Evolutionary conservation across 2,329 filamentous ascomycete species (phyloP).

Genomic region (Cladosporium halotolerans): DNA sequence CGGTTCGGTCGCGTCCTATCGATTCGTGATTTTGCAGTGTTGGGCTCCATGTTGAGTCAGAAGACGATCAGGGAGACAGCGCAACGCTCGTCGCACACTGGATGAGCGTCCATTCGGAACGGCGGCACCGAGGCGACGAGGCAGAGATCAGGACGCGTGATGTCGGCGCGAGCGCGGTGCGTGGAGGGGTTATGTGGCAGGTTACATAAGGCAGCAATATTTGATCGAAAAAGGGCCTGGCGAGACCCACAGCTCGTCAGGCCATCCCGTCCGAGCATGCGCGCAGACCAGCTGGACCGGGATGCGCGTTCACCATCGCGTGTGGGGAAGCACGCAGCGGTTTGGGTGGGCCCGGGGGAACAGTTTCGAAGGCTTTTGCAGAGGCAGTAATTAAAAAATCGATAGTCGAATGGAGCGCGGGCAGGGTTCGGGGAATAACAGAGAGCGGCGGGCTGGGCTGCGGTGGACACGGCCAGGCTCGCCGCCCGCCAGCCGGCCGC

Average conservation of each 20-base stretch:
- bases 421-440: background rate
- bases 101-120: too few relatives aligned
- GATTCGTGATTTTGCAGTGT: too few relatives aligned
- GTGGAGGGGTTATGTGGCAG: slow-evolving; percentile 7
- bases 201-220: background rate
- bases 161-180: background rate
- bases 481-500: background rate
- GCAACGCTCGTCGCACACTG: too few relatives aligned
- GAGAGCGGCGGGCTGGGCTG: background rate
- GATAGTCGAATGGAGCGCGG: background rate
- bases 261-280: background rate
- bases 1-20: too few relatives aligned
- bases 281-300: background rate
- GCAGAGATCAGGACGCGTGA: background rate
- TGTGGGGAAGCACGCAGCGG: background rate
- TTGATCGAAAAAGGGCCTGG: background rate
- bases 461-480: too few relatives aligned
- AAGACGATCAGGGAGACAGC: too few relatives aligned
- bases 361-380: background rate
- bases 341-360: slow-evolving; percentile 1
- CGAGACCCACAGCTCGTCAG: slow-evolving; percentile 1
- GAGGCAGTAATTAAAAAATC: background rate
- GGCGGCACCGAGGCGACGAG: too few relatives aligned
- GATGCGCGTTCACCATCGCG: background rate
- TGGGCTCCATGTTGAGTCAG: too few relatives aligned